Base-by-base conservation (phyloP, 2,329 filamentous ascomycete species). In the Aspergillus pseudoviridinutans region DNA sequence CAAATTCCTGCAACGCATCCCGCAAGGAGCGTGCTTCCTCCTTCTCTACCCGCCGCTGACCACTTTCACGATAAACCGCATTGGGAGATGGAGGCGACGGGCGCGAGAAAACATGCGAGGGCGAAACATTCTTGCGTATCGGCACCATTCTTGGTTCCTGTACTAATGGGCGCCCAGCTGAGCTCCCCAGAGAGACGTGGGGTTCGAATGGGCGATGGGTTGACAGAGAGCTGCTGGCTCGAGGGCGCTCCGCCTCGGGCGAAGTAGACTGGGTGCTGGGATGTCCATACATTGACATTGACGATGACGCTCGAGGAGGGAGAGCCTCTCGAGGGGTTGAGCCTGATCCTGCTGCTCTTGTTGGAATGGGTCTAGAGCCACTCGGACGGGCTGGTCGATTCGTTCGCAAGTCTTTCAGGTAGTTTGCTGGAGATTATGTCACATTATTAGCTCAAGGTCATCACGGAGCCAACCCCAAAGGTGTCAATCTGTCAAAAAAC, bases 351-450 rank as follows among this genome's bases (percentile, higher is more conserved):
- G 71, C 65, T 63, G 78, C 74, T 61, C 79, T 81, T 24, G 79
- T 75, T 10, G 84, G 85, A 49, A 82, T 76, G 47, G 85, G 85
- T 55, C 85, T 76, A 49, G 85, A 85, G 58, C 85, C 85, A 52
- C 78, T 83, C 5, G 85, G 85, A 60, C 85, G 80, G 6, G 79
- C 72, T 54, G 80, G 80, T 55, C 81, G 80, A 67, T 82, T 84
- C 56, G 76, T 78, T 63, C 85, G 82, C 27, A 87, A 79, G 59
- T 85, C 82, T 61, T 81, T 79, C 50, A 87, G 76, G 69, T 86
- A 87, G 57, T 74, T 79, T 58, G 81, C 84, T 87, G 70, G 17
- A 51, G 50, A 50, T 51, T n/a, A 49, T 38, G 29, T 53, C 42
- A 53, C 53, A 32, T 50, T 32, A 32, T 49, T 44, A 51, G 29